Evolutionary conservation across 441 rosid genomes (phyloP), one percentile per base, ranked within the genome.

Genomic region (Pelargonium cotyledonis): DNA sequence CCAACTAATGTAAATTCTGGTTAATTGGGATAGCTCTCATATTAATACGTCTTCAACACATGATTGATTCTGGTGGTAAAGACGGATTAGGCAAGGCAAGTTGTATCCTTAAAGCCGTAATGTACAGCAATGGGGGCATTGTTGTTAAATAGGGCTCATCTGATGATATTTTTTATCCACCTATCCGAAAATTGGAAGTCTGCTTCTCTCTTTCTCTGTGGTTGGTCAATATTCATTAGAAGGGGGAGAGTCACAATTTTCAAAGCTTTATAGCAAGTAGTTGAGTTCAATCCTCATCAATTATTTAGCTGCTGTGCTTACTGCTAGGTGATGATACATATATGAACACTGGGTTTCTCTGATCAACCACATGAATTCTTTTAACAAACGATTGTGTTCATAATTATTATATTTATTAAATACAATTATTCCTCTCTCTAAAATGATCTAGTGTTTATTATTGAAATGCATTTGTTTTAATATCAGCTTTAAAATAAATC

Each of bases 1-100:
- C 61, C 72, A 75, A 80, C 55, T 84, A 65, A 74, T 77, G 77
- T 73, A 65, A 60, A 76, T 68, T 71, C 18, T n/a, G 75, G 62
- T 43, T 74, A 68, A 43, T 63, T 70, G 73, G 66, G 74, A 77
- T 78, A 69, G 72, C 75, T 64, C 64, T 65, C 68, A 41, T 26
- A 18, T 41, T 16, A 57, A 57, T 57, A 26, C 15, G 10, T 23
- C 38, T 35, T 35, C 38, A 35, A 57, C 19, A 74, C 65, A 18
- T 57, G 29, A 58, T 41, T 61, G 67, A 70, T 73, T 57, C 41
- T 58, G 79, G 75, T 63, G 67, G 76, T 73, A 70, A 68, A 26
- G 57, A 66, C 21, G 58, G 58, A 51, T 15, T 51, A 51, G 15
- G 58, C 58, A 3, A n/a, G 64, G 11, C 26, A 60, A 12, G 35